A percentile compares a stretch with the other conserved stretches of the same genome.
These are phyloP conservation scores for Crassisporium funariophilum DNA, from an alignment of 768 basidiomycete genomes.

Conservation along the genomic window DNA sequence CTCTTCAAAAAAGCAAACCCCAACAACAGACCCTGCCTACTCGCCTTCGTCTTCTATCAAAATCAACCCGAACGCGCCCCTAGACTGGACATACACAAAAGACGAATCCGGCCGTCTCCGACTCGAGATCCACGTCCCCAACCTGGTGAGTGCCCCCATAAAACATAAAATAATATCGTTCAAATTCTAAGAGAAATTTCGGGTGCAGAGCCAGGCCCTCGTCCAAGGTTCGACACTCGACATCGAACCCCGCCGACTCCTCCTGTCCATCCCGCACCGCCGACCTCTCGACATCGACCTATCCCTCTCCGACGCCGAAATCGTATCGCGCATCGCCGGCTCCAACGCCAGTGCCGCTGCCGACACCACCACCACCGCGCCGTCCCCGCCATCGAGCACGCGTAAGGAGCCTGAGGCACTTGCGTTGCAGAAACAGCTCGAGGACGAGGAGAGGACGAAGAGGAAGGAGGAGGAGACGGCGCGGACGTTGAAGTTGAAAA, in stretches of 20 bases:
- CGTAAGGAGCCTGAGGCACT: too few species aligned
- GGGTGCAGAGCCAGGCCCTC: conserved; percentile 49
- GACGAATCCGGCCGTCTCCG: conserved; percentile 39
- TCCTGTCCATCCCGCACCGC: conserved; percentile 49
- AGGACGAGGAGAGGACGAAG: conserved; percentile 7
- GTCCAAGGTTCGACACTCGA: conserved; percentile 59
- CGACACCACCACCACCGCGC: neutral
- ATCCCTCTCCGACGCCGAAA: conserved; percentile 54
- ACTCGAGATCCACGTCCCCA: conserved; percentile 56
- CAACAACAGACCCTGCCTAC: too few species aligned
- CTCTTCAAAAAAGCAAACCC: neutral
- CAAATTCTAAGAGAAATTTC: neutral
- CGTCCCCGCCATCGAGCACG: too few species aligned
- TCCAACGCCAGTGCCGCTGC: conserved; percentile 7
- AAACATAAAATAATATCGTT: neutral
- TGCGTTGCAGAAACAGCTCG: too few species aligned
- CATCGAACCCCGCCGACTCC: conserved; percentile 61
- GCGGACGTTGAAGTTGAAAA: conserved; percentile 51
- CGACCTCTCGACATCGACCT: conserved; percentile 62
- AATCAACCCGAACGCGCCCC: conserved; percentile 25
- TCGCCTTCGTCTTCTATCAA: neutral
- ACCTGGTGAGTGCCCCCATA: conserved; percentile 46
- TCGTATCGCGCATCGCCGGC: conserved; percentile 31
- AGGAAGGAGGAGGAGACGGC: conserved; percentile 33
- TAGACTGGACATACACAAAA: conserved; percentile 58